phyloP scores from a whole-genome alignment of 805 yeast genomes.

The Schwanniomyces occidentalis region DNA sequence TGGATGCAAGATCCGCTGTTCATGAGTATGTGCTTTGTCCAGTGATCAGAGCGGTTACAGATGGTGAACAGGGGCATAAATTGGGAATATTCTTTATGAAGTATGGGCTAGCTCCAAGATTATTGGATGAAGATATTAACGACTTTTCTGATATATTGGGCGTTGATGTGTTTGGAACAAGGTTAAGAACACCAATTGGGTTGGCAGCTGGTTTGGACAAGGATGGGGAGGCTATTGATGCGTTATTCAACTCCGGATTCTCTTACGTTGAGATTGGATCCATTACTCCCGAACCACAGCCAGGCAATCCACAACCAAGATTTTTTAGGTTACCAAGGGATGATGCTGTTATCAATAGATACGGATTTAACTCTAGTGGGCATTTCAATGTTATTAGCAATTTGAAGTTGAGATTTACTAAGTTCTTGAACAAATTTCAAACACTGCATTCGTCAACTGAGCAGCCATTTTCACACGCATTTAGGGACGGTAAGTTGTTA shows the following conservation, averaged over 20 bases:
- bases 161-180: slow-evolving; percentile 66
- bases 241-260: slow-evolving; percentile 76
- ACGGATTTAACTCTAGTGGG: slow-evolving; percentile 93
- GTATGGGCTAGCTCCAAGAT: slow-evolving; percentile 64
- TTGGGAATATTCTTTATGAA: slow-evolving; percentile 72
- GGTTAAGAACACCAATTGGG: slow-evolving; percentile 77
- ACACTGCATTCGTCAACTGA: slow-evolving; percentile 13
- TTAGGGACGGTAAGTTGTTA: slow-evolving; percentile 63
- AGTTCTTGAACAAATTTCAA: slow-evolving; percentile 24
- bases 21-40: slow-evolving; percentile 86
- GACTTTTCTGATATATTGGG: slow-evolving; percentile 40
- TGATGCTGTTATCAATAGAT: slow-evolving; percentile 89
- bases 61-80: slow-evolving; percentile 85
- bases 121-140: slow-evolving; percentile 54
- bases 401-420: slow-evolving; percentile 62
- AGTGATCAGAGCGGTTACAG: slow-evolving; percentile 61
- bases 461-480: slow-evolving; percentile 43
- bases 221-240: slow-evolving; percentile 87
- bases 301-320: slow-evolving; percentile 92
- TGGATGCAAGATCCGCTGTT: slow-evolving; percentile 79
- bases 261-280: slow-evolving; percentile 92
- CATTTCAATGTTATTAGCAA: slow-evolving; percentile 71
- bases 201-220: slow-evolving; percentile 96
- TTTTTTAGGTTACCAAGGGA: slow-evolving; percentile 84
- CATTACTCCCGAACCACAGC: slow-evolving; percentile 89